Conservation (phyloP, 768 basidiomycete species). For the Amanita phalloides region DNA sequence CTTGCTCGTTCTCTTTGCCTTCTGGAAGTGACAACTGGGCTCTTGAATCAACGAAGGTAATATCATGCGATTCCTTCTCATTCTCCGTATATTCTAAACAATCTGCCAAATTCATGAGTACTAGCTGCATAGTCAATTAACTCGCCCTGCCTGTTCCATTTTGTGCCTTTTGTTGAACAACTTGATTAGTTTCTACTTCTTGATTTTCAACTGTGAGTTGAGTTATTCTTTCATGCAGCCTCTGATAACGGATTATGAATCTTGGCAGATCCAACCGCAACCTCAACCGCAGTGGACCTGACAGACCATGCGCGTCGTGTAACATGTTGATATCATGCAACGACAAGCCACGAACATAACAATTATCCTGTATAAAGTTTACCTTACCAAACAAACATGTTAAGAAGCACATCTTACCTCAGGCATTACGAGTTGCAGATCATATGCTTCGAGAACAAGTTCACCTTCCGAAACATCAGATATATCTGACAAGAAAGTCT, state of each 20-base stretch:
- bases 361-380: constrained; percentile 42
- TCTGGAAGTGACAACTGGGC: neutral
- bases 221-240: constrained; percentile 46
- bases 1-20: neutral
- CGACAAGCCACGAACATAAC: constrained; percentile 56
- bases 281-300: constrained; percentile 53
- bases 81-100: neutral
- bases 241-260: constrained; percentile 57
- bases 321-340: constrained; percentile 64
- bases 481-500: constrained; percentile 37
- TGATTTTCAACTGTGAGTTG: constrained; percentile 13
- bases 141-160: neutral
- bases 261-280: constrained; percentile 39
- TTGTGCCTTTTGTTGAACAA: neutral
- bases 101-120: neutral
- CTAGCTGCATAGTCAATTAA: too few relatives aligned
- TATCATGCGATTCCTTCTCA: neutral
- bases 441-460: constrained; percentile 60
- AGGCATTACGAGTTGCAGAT: constrained; percentile 49
- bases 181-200: neutral
- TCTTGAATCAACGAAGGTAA: neutral
- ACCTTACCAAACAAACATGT: neutral
- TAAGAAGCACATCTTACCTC: constrained; percentile 36
- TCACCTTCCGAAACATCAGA: constrained; percentile 46
- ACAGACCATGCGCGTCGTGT: constrained; percentile 52